Base-by-base conservation (phyloP, 805 yeast species). In the Candida caryicola region DNA sequence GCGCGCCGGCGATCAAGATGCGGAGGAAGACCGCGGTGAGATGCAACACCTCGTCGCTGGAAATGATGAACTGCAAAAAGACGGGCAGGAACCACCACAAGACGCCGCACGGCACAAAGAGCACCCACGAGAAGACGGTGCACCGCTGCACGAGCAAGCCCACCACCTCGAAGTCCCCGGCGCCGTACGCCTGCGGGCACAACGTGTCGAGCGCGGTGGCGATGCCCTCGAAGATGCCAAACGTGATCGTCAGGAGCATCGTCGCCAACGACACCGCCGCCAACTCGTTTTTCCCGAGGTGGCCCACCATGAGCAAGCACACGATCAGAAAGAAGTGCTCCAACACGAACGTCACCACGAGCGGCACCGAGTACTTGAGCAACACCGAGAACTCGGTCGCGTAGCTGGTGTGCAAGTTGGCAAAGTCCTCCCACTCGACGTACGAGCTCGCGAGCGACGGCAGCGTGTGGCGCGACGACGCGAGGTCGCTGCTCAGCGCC, bases 131-230 rank as follows among this genome's bases (percentile, higher is more conserved):
- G 35, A 69, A 59, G 15, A 55, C 44, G 4, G 55, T 50, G 45
- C 71, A 62, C 35, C 73, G 49, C 43, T 69, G 74, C 12, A 69
- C 72, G 36, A 59, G 60, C 2, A 52, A 44, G 18, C 66, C 54
- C 33, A 69, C 69, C 37, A 60, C 40, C 41, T 63, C 65, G 32
- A 49, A 65, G 41, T 66, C 64, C 3, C 66, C 64, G 1, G 74
- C 73, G 2, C 74, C 74, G 41, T 60, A 69, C 2, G 73, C 72
- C 43, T 67, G 74, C 1, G 74, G 74, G 41, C 74, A 68, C 26
- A 69, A 45, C 3, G 74, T 69, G 38, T 69, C 74, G 18, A 69
- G 51, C 0, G 74, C 65, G 4, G 74, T 69, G 1, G 74, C 70
- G n/a, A 66, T 64, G 13, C 74, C 74, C 46, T 69, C 74, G 41